A percentile compares a stretch with the other conserved stretches of the same genome.
Conservation (phyloP, 2,329 filamentous ascomycete species). For the Colletotrichum sp. region DNA sequence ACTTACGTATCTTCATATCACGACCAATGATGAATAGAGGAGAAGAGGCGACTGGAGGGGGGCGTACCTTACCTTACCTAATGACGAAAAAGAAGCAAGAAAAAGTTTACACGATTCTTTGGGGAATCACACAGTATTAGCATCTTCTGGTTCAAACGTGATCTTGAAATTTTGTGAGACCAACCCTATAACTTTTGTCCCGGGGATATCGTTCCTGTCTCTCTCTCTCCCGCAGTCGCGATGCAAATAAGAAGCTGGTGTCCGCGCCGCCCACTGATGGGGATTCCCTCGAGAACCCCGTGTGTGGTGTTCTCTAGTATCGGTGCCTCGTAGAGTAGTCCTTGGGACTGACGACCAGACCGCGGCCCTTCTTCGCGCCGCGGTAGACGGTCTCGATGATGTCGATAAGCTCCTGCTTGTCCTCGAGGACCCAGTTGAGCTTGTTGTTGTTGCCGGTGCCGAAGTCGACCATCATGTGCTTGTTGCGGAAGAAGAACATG, state of each 20-base stretch:
- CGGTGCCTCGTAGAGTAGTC: constrained; percentile 49
- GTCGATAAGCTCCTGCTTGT: constrained; percentile 98
- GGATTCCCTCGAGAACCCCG: accelerated
- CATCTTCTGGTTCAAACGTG: constrained; percentile 9
- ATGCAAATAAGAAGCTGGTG: neutral
- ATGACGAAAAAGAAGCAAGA: constrained; percentile 4
- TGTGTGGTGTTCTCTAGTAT: constrained; percentile 28
- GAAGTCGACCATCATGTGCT: constrained; percentile 98
- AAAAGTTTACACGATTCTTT: constrained; percentile 11
- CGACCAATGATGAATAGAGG: constrained; percentile 5
- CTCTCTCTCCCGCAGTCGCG: neutral
- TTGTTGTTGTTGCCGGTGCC: constrained; percentile 99
- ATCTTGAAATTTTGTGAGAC: constrained; percentile 26
- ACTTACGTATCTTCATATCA: constrained; percentile 9
- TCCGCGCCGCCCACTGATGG: neutral
- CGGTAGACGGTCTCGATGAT: constrained; percentile 98
- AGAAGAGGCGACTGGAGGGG: neutral
- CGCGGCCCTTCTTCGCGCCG: constrained; percentile 96
- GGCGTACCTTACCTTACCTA: constrained; percentile 16
- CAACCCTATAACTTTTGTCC: constrained; percentile 26
- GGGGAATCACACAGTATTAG: constrained; percentile 6
- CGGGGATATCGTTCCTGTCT: neutral
- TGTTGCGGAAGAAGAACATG: constrained; percentile 98
- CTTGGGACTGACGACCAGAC: constrained; percentile 96
- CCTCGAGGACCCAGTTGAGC: constrained; percentile 80